Percentiles rank a stretch among this genome's conserved stretches.
Evolutionary conservation across 345 rosid genomes (phyloP).

Genomic region (Draba incana): DNA sequence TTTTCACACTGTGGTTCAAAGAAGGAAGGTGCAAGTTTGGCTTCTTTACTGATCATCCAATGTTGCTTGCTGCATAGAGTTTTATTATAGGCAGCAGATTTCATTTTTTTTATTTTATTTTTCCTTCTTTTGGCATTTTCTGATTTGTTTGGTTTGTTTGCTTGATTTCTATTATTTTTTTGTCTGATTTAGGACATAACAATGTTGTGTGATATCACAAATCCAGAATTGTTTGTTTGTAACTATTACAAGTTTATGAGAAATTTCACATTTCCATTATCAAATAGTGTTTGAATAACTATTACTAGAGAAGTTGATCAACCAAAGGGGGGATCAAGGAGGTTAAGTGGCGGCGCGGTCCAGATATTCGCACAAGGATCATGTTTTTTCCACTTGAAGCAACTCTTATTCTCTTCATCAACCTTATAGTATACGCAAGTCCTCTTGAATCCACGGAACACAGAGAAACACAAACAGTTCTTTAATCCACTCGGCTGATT

Average conservation of each 20-base stretch:
- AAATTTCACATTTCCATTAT: not conserved
- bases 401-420: slow-evolving; percentile 6
- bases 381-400: slow-evolving; percentile 19
- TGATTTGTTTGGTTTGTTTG: slow-evolving; percentile 36
- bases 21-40: slow-evolving; percentile 39
- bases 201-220: slow-evolving; percentile 33
- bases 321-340: slow-evolving; percentile 9
- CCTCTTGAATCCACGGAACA: slow-evolving; percentile 38
- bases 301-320: slow-evolving; percentile 6
- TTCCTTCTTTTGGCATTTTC: not conserved
- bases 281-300: not conserved
- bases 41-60: slow-evolving; percentile 34
- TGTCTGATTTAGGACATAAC: slow-evolving; percentile 18
- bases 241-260: slow-evolving; percentile 21
- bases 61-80: slow-evolving; percentile 43
- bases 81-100: slow-evolving; percentile 39
- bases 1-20: slow-evolving; percentile 24
- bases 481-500: slow-evolving; percentile 54
- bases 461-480: slow-evolving; percentile 66
- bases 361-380: slow-evolving; percentile 25
- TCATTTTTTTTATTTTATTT: not conserved
- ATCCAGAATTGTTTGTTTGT: slow-evolving; percentile 31
- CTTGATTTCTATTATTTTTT: slow-evolving; percentile 12
- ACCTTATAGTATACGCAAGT: slow-evolving; percentile 23
- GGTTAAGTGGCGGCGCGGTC: slow-evolving; percentile 31